A percentile compares a stretch with the other conserved stretches of the same genome.
Evolutionary conservation across 2,329 filamentous ascomycete species (phyloP).

Genomic region (Fonsecaea pedrosoi): DNA sequence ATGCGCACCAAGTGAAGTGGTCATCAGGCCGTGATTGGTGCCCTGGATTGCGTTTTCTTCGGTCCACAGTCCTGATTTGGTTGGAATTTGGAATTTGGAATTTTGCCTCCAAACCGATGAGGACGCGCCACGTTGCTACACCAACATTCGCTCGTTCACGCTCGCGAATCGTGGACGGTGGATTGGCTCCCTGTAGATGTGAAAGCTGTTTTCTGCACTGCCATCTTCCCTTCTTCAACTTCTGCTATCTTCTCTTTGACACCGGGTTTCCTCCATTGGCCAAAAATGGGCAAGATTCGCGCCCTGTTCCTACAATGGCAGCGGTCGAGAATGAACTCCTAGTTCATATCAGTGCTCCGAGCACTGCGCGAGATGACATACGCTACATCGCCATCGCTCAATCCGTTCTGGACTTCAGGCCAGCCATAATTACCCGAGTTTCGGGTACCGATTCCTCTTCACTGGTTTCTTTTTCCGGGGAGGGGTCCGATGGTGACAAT

Average conservation of each 20-base stretch:
- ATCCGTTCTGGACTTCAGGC: conserved; percentile 47
- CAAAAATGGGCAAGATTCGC: conserved; percentile 7
- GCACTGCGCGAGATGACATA: conserved; percentile 47
- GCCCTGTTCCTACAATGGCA: conserved; percentile 18
- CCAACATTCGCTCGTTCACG: background rate
- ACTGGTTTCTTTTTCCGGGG: background rate
- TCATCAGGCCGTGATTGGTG: background rate
- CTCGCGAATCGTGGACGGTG: background rate
- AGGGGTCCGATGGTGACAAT: background rate
- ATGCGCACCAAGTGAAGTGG: background rate
- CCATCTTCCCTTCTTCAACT: background rate
- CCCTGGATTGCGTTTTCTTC: background rate
- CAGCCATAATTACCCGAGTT: conserved; percentile 41
- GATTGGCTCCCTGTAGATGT: background rate
- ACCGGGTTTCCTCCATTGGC: background rate
- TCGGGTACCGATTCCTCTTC: conserved; percentile 26
- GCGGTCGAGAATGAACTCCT: conserved; percentile 46
- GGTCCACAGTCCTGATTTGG: background rate
- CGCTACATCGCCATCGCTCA: conserved; percentile 49
- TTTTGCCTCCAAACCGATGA: background rate
- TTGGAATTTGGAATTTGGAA: background rate
- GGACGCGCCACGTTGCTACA: background rate
- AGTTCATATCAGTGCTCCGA: conserved; percentile 51
- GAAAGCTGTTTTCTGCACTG: background rate
- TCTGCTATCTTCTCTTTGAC: background rate